phyloP scores from a whole-genome alignment of 495 filamentous ascomycete genomes.

The Aspergillus baeticus region DNA sequence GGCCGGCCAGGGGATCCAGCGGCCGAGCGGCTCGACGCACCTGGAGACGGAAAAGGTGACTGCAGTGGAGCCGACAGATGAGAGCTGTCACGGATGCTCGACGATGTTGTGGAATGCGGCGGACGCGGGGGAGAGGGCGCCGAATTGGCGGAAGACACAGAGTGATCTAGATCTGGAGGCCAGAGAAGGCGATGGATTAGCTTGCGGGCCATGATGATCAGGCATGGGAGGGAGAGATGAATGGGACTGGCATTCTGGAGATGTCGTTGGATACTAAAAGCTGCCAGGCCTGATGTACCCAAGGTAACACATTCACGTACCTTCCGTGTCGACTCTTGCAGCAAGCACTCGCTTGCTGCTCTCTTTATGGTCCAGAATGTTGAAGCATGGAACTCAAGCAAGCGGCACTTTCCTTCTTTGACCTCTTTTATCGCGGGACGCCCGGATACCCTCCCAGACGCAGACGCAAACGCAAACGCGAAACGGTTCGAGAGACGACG shows the following conservation, averaged over 20 bases:
- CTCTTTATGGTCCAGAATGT: conserved; percentile 52
- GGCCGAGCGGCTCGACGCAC: conserved; percentile 38
- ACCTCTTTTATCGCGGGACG: conserved; percentile 23
- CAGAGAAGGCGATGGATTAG: conserved; percentile 20
- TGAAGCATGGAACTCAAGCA: conserved; percentile 49
- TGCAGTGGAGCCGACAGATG: conserved; percentile 31
- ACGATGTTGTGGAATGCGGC: conserved; percentile 31
- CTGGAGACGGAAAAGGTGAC: conserved; percentile 36
- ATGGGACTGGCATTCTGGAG: conserved; percentile 7
- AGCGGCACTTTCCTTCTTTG: conserved; percentile 26
- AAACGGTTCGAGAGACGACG: conserved; percentile 11
- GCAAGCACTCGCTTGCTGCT: conserved; percentile 57
- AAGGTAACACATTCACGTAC: conserved; percentile 26
- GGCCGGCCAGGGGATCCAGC: conserved; percentile 36
- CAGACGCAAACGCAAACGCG: conserved; percentile 13
- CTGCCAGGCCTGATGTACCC: background rate
- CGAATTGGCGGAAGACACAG: conserved; percentile 41
- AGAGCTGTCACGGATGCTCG: conserved; percentile 31
- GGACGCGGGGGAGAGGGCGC: conserved; percentile 35
- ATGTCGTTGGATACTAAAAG: conserved; percentile 4
- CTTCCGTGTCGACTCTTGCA: conserved; percentile 54
- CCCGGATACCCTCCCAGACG: background rate
- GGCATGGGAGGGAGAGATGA: conserved; percentile 4
- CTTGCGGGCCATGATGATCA: background rate
- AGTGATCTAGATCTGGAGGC: conserved; percentile 40